Base-by-base conservation (phyloP, 2,329 filamentous ascomycete species). In the Penicillium paneum region DNA sequence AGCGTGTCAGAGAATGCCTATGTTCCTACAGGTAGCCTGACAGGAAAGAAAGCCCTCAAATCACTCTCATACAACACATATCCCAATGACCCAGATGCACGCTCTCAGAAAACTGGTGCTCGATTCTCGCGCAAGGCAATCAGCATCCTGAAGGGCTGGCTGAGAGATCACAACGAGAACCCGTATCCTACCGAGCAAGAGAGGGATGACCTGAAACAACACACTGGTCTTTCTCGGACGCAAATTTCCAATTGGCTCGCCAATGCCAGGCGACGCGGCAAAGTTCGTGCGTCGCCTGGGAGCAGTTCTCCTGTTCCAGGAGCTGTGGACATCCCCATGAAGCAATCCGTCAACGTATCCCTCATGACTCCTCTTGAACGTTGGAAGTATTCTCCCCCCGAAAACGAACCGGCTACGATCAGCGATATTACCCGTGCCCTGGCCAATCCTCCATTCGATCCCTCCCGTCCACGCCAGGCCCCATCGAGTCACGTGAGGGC, bases 171-270 rank as follows among this genome's bases (percentile, higher is more conserved):
- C 68, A 83, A 83, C 65, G 82, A 88, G 49, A 89, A 95, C 64
- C 92, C 91, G 0, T 97, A 96, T 68, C 91, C 92, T 5, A 92
- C 85, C 32, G 91, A 96, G 40, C 86, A 91, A 55, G 90, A 96
- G 68, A 95, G 93, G 67, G 88, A 91, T 61, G 82, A 84, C 58
- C 78, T 97, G 26, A 88, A 91, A 71, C 81, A 83, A 43, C 83
- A 88, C 64, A 96, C 91, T 0, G 90, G 91, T 8, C 79, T 97
- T 38, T 91, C 85, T 70, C 85, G 90, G 65, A 88, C 82, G 13
- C 92, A 97, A 67, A 93, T 96, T 64, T 87, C 87, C 11, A 96
- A 95, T 70, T 96, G 91, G 91, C 83, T 96, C 43, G 91, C 91
- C 55, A 96, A 96, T 72, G 91, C 91, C 54, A 85, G 91, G 40